A percentile compares a stretch with the other conserved stretches of the same genome.
Conservation (phyloP, 1,284 basidiomycete species). For the Stygiomarasmius scandens region DNA sequence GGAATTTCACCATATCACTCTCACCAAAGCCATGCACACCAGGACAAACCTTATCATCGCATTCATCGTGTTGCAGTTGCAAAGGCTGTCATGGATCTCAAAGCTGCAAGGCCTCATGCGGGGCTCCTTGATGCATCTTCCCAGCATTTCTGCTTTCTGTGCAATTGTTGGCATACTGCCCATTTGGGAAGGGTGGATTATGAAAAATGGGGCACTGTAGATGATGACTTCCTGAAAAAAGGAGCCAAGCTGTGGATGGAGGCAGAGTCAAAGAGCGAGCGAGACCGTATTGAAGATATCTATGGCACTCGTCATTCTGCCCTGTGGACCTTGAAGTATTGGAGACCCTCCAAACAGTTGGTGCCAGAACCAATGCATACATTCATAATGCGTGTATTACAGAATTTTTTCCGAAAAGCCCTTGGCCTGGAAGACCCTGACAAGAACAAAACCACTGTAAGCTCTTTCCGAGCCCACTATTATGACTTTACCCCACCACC, state of each 20-base stretch:
- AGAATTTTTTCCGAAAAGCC: no score
- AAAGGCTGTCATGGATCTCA: background rate
- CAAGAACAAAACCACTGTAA: no score
- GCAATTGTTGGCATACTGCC: background rate
- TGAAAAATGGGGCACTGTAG: background rate
- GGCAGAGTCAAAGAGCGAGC: background rate
- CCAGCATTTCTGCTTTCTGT: slow-evolving; percentile 4
- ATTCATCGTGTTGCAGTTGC: background rate
- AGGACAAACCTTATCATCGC: background rate
- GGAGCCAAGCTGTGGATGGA: background rate
- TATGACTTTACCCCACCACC: slow-evolving; percentile 1
- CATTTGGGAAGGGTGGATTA: background rate
- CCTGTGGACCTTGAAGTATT: background rate
- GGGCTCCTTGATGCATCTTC: no score
- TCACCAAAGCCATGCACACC: background rate
- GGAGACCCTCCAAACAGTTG: background rate
- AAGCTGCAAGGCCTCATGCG: slow-evolving; percentile 6
- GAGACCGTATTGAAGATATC: background rate
- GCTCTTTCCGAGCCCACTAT: background rate
- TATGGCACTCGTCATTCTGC: slow-evolving; percentile 1
- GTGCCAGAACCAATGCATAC: slow-evolving; percentile 1
- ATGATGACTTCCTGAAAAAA: background rate
- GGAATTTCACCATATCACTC: background rate
- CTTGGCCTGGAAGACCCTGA: no score
- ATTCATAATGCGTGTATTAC: background rate